Conservation (phyloP, 306 rosid species). For the Gastrolobium bilobum region DNA sequence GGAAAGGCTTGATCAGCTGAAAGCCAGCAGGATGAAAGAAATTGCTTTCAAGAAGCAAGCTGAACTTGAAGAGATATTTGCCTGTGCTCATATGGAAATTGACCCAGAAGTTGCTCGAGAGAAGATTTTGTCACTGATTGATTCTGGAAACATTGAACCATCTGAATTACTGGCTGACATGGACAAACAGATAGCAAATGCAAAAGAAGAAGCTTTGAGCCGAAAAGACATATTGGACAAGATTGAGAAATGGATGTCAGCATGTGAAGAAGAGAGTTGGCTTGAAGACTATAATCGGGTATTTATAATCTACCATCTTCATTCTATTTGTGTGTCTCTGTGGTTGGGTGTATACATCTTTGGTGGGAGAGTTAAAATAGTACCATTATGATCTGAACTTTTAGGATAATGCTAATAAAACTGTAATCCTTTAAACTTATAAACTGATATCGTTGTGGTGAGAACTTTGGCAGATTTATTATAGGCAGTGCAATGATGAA, state of each 20-base stretch:
- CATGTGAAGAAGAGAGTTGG: conserved; percentile 99
- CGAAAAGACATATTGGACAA: conserved; percentile 92
- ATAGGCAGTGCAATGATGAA: neutral
- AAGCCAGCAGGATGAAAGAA: conserved; percentile 94
- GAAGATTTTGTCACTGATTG: conserved; percentile 78
- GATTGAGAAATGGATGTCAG: conserved; percentile 98
- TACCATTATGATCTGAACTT: neutral
- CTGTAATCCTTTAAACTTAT: neutral
- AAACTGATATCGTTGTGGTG: neutral
- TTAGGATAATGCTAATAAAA: neutral
- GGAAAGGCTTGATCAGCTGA: conserved; percentile 93
- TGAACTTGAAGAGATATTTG: conserved; percentile 88
- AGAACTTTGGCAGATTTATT: neutral
- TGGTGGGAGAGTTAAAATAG: conserved; percentile 23
- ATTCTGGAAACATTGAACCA: conserved; percentile 82
- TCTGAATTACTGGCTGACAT: conserved; percentile 83
- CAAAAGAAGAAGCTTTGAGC: conserved; percentile 87
- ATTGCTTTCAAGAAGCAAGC: conserved; percentile 91
- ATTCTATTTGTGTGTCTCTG: neutral
- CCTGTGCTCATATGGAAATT: conserved; percentile 80
- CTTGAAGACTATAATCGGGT: conserved; percentile 97
- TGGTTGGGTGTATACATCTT: neutral
- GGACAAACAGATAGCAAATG: conserved; percentile 86
- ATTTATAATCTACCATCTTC: conserved; percentile 33
- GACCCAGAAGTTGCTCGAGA: conserved; percentile 83